phyloP scores from a whole-genome alignment of 208 protist genomes.

The Trichomonas gallinae region DNA sequence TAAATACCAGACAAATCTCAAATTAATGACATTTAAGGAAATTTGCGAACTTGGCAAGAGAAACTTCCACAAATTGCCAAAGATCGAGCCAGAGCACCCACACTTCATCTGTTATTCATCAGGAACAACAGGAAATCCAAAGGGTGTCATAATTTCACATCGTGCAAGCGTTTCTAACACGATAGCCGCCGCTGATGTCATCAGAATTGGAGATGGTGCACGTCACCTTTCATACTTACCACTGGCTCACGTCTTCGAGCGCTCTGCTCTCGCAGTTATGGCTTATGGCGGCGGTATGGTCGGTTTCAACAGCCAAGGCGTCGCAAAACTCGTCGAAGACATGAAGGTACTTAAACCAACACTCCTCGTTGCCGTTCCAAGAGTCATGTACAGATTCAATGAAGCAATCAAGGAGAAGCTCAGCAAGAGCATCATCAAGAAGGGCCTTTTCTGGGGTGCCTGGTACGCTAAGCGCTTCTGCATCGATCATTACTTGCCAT shows the following conservation, averaged over 20 bases:
- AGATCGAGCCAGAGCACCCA: background rate
- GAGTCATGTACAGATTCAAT: constrained; percentile 53
- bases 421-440: background rate
- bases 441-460: background rate
- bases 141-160: background rate
- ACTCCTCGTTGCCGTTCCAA: background rate
- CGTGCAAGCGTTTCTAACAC: background rate
- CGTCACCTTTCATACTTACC: constrained; percentile 56
- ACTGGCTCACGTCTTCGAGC: constrained; percentile 61
- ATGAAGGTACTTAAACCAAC: background rate
- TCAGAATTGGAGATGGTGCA: too few species aligned
- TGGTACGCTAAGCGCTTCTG: background rate
- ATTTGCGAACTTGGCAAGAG: background rate
- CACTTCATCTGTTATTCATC: background rate
- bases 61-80: background rate
- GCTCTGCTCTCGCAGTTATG: background rate
- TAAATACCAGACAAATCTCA: background rate
- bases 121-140: constrained; percentile 6
- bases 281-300: background rate
- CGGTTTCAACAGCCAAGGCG: background rate
- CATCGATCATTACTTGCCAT: background rate
- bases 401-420: constrained; percentile 49
- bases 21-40: background rate
- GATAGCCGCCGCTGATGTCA: background rate
- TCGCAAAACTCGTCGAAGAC: background rate